These are phyloP conservation scores for Kockiozyma suomiensis DNA, from an alignment of 805 yeast species.

Conservation along the genomic window DNA sequence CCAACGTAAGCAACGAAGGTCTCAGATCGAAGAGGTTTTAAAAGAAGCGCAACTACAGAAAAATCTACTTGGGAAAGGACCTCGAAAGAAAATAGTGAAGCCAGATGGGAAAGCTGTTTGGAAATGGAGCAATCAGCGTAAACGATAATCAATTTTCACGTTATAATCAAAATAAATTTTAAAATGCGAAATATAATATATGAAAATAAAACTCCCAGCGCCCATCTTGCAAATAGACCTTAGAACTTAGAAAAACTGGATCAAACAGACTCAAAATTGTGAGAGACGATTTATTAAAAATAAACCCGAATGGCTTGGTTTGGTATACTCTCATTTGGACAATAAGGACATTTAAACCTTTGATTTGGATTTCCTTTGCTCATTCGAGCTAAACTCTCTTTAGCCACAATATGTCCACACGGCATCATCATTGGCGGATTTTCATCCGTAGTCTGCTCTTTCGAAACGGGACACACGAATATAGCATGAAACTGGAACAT, in stretches of 20 bases:
- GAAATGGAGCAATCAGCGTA: conserved; percentile 74
- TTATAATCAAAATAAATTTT: background rate
- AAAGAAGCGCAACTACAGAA: conserved; percentile 73
- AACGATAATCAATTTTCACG: conserved; percentile 31
- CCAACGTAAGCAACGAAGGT: conserved; percentile 37
- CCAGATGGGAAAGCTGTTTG: conserved; percentile 68
- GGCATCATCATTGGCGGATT: conserved; percentile 67
- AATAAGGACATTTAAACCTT: conserved; percentile 71
- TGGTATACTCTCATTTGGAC: conserved; percentile 55
- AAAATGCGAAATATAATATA: background rate
- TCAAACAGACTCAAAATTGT: no score
- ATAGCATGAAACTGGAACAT: conserved; percentile 60
- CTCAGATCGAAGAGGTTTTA: conserved; percentile 66
- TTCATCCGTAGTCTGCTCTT: conserved; percentile 61
- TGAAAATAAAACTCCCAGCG: conserved; percentile 6
- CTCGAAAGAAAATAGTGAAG: conserved; percentile 71
- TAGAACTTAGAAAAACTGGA: background rate
- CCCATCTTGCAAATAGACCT: background rate
- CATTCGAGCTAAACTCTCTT: conserved; percentile 54
- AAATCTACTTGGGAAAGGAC: conserved; percentile 89
- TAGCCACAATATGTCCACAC: conserved; percentile 66
- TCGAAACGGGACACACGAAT: conserved; percentile 71
- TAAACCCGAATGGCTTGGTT: conserved; percentile 50
- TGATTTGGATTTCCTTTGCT: conserved; percentile 47
- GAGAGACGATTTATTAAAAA: no score